Evolutionary conservation across 345 rosid genomes (phyloP), one percentile per base, ranked within the genome.

Genomic region (Salix koriyanagi): DNA sequence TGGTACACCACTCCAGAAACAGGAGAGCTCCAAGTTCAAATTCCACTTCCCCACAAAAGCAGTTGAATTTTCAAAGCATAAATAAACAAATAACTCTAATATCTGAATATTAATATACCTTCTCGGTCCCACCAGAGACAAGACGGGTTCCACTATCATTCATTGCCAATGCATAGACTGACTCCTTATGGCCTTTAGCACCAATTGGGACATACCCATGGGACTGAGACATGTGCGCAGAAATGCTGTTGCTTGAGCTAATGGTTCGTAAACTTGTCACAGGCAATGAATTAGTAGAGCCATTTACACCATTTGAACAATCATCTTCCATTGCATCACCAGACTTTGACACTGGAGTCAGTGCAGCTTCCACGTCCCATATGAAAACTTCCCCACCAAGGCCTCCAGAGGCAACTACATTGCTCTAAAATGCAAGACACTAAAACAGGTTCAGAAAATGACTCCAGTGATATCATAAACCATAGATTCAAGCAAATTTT

Each of bases 361-460:
- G 85, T 28, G 93, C 97, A 71, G 97, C 96, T 86, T 96, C 99
- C n/a, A 96, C 84, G 81, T 96, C 98, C 99, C 99, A 96, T 84
- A 96, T 82, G 77, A 91, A 94, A 83, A 96, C 99, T 88, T 96
- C 99, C 87, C 98, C 97, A 56, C 98, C 99, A 90, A 96, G 99
- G 85, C 97, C 99, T 85, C 97, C 95, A 79, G 99, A 96, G 81
- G 97, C 98, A 92, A 96, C 91, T 81, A 96, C 81, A 88, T 91
- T 91, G 88, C 86, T 86, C 99, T 96, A 92, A 83, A 87, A 94
- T 81, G 84, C 88, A 77, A 61, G 86, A 86, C 81, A 88, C 92
- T 87, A 91, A 79, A 85, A 85, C 75, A 88, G 85, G 82, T 85
- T 94, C 89, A 94, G 88, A 84, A 86, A 85, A 83, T 77, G 86